Base-by-base conservation (phyloP, 805 yeast species). In the Clavispora santaluciae region DNA sequence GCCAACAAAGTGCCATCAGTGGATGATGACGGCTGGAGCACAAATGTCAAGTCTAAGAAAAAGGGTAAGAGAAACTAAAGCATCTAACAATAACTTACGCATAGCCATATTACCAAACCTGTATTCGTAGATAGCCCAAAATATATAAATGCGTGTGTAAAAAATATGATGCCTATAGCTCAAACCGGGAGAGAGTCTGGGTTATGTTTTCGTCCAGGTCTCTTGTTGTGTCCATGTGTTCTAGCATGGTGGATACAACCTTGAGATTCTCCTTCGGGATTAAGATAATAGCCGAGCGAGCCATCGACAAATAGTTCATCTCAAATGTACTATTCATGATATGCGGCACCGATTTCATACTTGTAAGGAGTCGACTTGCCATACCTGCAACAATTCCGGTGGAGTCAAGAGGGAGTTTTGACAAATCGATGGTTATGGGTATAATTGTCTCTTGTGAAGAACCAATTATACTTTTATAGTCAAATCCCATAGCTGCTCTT, bases 361-460 rank as follows among this genome's bases (percentile, higher is more conserved):
- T 68, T 31, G 59, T 63, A 16, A 73, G 51, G 18, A 81, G 56
- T 40, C 64, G 68, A 29, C 75, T 61, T 0, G 86, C 84, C 17
- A 81, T 68, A 1, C 84, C 83, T 0, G 85, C 79, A 2, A 80
- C 85, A 36, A 81, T 78, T 30, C 87, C 87, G 17, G 80, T 78
- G 6, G 78, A 65, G 55, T 81, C 81, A 13, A 76, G 57, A 0
- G 86, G 86, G 18, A 81, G 54, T 22, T 61, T 59, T 11, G 70
- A 62, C 43, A 81, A 66, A 53, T 81, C 80, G 16, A 81, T 71
- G 1, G 72, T 63, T 4, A 80, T 62, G 0, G 86, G 86, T n/a
- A 72, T 63, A 36, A 79, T 70, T 28, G 64, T 63, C 51, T 81
- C 86, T 46, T 72, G 73, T 15, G 72, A 60, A 3, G 83, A 76